A percentile compares a stretch with the other conserved stretches of the same genome.
phyloP scores from a whole-genome alignment of 768 basidiomycete species.

The Stropharia rugosoannulata region DNA sequence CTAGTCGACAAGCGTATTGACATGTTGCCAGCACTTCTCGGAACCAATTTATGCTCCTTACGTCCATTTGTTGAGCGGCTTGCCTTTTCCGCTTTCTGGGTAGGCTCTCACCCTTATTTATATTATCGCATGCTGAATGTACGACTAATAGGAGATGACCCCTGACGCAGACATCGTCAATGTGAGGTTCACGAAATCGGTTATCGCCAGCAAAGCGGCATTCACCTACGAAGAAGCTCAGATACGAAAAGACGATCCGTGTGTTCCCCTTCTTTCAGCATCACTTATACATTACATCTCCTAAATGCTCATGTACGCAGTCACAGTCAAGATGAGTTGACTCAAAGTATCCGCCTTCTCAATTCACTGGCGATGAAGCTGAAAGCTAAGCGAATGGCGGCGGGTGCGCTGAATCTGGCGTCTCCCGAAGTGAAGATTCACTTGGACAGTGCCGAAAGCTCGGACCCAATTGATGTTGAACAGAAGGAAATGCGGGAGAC shows the following conservation, averaged over 20 bases:
- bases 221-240: conserved; percentile 99
- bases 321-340: conserved; percentile 75
- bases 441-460: conserved; percentile 88
- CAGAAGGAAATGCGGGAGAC: conserved; percentile 92
- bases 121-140: not conserved
- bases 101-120: conserved; percentile 28
- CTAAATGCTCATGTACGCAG: conserved; percentile 33
- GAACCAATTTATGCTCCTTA: conserved; percentile 94
- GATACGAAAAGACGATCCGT: conserved; percentile 90
- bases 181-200: conserved; percentile 91
- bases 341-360: conserved; percentile 83
- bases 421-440: conserved; percentile 99
- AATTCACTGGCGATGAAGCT: conserved; percentile 86
- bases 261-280: conserved; percentile 24
- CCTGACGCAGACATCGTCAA: conserved; percentile 87
- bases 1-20: conserved; percentile 98
- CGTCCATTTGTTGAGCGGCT: conserved; percentile 90
- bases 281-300: not conserved
- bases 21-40: conserved; percentile 92
- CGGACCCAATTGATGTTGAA: conserved; percentile 96
- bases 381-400: conserved; percentile 83
- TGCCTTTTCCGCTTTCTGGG: conserved; percentile 97
- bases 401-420: conserved; percentile 96
- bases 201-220: conserved; percentile 93
- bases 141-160: conserved; percentile 71